Conservation (phyloP, 441 rosid species). For the Gossypium trilobum region DNA sequence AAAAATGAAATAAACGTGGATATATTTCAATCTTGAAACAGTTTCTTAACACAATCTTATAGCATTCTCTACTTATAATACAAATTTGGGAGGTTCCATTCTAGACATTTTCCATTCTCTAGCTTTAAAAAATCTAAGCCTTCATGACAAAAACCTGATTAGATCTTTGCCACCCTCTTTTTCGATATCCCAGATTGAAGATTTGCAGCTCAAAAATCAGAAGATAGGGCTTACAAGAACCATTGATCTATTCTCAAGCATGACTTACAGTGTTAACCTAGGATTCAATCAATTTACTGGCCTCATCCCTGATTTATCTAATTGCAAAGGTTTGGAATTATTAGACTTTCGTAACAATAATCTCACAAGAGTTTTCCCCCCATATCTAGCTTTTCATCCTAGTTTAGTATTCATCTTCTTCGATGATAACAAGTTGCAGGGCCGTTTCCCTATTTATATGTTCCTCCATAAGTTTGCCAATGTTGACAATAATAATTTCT, state of each 20-base stretch:
- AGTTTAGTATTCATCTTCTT: conserved; percentile 26
- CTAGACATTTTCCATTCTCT: background rate
- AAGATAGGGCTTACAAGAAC: conserved; percentile 19
- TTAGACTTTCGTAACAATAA: conserved; percentile 47
- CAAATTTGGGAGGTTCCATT: background rate
- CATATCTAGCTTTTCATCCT: conserved; percentile 24
- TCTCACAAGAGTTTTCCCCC: conserved; percentile 43
- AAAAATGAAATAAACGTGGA: no score
- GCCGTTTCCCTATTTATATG: conserved; percentile 36
- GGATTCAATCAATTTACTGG: conserved; percentile 39
- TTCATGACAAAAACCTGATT: background rate
- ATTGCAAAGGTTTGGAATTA: conserved; percentile 30
- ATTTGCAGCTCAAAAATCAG: background rate
- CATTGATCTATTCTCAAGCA: conserved; percentile 23
- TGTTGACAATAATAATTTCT: conserved; percentile 22
- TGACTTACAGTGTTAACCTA: conserved; percentile 31
- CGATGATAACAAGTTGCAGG: conserved; percentile 43
- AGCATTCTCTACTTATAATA: no score
- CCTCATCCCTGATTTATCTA: conserved; percentile 50
- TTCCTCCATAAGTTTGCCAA: no score
- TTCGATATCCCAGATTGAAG: background rate
- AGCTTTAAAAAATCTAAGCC: background rate
- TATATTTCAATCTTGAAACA: no score
- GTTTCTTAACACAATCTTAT: no score
- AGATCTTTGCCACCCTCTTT: background rate